A percentile compares a stretch with the other conserved stretches of the same genome.
These are phyloP conservation scores for Talaromyces marneffei DNA, from an alignment of 2,329 filamentous ascomycete genomes.

Conservation along the genomic window DNA sequence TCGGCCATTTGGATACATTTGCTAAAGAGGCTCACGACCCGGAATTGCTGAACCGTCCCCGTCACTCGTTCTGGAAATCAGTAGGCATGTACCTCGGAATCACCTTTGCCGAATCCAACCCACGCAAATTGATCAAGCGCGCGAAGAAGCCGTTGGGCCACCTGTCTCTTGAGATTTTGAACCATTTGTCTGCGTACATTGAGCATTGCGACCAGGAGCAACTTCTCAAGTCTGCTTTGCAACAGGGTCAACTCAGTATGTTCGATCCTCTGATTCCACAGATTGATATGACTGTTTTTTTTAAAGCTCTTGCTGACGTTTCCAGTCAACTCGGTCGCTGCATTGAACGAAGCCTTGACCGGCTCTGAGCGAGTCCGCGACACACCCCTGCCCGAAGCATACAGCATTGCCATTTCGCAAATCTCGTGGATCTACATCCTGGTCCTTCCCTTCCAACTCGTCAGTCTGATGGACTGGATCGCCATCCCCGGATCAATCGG, in stretches of 20 bases:
- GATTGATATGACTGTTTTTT: neutral
- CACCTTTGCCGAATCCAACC: slow-evolving; percentile 71
- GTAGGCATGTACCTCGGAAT: slow-evolving; percentile 69
- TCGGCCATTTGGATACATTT: slow-evolving; percentile 69
- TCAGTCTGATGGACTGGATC: slow-evolving; percentile 59
- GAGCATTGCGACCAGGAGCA: slow-evolving; percentile 51
- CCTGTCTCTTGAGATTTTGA: slow-evolving; percentile 74
- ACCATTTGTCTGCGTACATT: slow-evolving; percentile 62
- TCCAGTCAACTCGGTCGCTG: slow-evolving; percentile 53
- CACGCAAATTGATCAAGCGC: slow-evolving; percentile 69
- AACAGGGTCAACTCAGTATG: slow-evolving; percentile 36
- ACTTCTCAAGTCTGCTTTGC: slow-evolving; percentile 31
- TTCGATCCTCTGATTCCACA: neutral
- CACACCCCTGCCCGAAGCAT: slow-evolving; percentile 75
- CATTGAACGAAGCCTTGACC: slow-evolving; percentile 66
- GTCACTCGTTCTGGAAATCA: slow-evolving; percentile 55
- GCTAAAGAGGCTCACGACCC: slow-evolving; percentile 55
- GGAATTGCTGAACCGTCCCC: slow-evolving; percentile 28
- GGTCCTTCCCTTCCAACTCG: slow-evolving; percentile 75
- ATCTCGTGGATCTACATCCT: slow-evolving; percentile 82
- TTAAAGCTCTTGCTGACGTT: neutral
- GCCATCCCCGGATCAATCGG: slow-evolving; percentile 69
- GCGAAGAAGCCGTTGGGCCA: slow-evolving; percentile 70
- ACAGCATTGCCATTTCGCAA: slow-evolving; percentile 77
- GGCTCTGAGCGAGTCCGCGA: slow-evolving; percentile 72